These are phyloP conservation scores for Rhodotorula kratochvilovae DNA, from an alignment of 768 basidiomycete genomes.

Conservation along the genomic window DNA sequence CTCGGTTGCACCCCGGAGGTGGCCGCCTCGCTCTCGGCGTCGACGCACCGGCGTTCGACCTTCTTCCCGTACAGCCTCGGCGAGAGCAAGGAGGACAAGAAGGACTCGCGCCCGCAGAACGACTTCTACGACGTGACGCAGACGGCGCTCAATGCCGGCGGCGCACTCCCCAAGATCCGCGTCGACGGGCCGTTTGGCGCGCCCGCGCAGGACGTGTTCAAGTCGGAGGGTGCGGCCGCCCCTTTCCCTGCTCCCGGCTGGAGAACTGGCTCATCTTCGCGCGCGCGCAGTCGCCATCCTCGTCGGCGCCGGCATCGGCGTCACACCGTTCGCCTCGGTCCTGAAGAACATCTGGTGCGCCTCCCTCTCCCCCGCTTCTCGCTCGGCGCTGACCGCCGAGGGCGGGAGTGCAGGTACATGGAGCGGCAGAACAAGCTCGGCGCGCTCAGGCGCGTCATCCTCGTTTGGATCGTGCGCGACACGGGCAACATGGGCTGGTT, in stretches of 20 bases:
- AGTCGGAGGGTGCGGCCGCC: constrained; percentile 18
- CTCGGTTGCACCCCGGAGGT: constrained; percentile 55
- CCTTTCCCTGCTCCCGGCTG: too few species aligned
- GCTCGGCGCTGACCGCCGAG: not conserved
- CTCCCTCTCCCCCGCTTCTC: not conserved
- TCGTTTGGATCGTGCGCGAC: constrained; percentile 62
- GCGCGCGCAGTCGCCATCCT: constrained; percentile 68
- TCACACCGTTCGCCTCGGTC: constrained; percentile 91
- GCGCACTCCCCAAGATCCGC: constrained; percentile 62
- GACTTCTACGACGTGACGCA: constrained; percentile 69
- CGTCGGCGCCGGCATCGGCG: constrained; percentile 90
- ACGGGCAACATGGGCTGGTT: constrained; percentile 99
- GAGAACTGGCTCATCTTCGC: not conserved
- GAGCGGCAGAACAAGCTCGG: constrained; percentile 73
- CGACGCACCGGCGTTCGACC: constrained; percentile 53
- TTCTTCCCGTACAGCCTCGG: constrained; percentile 48
- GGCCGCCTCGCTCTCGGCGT: constrained; percentile 23
- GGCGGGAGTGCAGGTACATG: constrained; percentile 54
- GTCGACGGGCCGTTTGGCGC: constrained; percentile 92
- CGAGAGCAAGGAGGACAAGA: not conserved
- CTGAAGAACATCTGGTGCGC: constrained; percentile 80
- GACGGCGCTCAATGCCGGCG: constrained; percentile 8
- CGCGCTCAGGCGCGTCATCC: constrained; percentile 79
- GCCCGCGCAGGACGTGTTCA: constrained; percentile 61
- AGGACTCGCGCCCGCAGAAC: not conserved